These are phyloP conservation scores for Phytophthora boehmeriae DNA, from an alignment of 352 stramenopile genomes.

Conservation along the genomic window DNA sequence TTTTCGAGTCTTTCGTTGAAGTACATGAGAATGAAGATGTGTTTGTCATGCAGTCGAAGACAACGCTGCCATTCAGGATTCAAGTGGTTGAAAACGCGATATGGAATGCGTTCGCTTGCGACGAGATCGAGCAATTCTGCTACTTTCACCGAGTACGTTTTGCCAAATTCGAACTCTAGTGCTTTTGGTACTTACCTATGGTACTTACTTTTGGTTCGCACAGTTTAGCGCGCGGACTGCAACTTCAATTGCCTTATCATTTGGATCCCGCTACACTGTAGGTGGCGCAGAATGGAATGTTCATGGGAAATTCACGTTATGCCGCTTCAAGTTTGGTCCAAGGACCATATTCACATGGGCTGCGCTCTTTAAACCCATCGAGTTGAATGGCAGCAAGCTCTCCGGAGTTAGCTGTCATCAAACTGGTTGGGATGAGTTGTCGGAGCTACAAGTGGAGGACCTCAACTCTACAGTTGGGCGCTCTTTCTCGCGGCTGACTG, in stretches of 20 bases:
- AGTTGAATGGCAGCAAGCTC: constrained; percentile 24
- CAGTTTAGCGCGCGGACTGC: background rate
- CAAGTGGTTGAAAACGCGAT: background rate
- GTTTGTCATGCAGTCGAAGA: background rate
- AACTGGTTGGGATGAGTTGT: constrained; percentile 21
- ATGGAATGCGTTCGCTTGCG: background rate
- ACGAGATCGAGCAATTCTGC: background rate
- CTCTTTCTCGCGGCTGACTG: constrained; percentile 40
- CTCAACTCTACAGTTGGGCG: constrained; percentile 30
- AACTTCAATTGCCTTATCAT: background rate
- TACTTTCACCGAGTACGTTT: background rate
- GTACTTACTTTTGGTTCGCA: background rate
- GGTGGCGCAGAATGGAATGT: background rate
- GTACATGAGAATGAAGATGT: background rate
- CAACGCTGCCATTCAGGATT: background rate
- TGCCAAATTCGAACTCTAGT: too few species aligned
- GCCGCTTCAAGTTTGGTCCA: constrained; percentile 31
- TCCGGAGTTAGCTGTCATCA: constrained; percentile 24
- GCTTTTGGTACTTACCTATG: too few species aligned
- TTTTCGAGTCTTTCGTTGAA: background rate
- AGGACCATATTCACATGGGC: constrained; percentile 40
- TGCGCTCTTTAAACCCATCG: constrained; percentile 30
- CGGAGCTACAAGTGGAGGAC: background rate
- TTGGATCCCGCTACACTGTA: background rate
- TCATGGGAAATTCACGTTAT: constrained; percentile 9